phyloP scores from a whole-genome alignment of 2,329 filamentous ascomycete genomes.

The Fusarium nodosum region DNA sequence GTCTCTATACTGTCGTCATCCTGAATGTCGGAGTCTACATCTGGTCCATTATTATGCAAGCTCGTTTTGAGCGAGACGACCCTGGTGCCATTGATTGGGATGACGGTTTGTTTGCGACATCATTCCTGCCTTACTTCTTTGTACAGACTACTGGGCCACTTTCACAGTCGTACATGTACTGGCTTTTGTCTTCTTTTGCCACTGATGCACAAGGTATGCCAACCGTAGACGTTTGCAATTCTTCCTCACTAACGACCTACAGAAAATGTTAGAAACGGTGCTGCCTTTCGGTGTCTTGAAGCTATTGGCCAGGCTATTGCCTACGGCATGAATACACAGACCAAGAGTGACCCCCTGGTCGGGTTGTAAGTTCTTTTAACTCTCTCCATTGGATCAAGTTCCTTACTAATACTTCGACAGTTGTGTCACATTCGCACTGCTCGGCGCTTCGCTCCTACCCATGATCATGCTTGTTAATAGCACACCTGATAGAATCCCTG shows the following conservation, averaged over 20 bases:
- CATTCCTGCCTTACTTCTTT: conserved; percentile 20
- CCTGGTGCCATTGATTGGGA: conserved; percentile 26
- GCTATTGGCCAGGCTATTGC: conserved; percentile 18
- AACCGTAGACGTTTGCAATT: rapidly evolving
- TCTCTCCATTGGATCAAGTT: rapidly evolving
- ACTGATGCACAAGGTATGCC: conserved; percentile 20
- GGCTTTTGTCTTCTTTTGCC: conserved; percentile 22
- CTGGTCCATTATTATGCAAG: conserved; percentile 28
- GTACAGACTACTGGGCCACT: conserved; percentile 19
- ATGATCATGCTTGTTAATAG: conserved; percentile 31
- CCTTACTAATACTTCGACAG: rapidly evolving
- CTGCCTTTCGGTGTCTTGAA: conserved; percentile 21
- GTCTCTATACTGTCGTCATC: conserved; percentile 8
- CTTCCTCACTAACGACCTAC: rapidly evolving
- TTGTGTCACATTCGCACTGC: conserved; percentile 3
- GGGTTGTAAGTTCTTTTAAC: background rate
- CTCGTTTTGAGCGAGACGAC: background rate
- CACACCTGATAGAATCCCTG: conserved; percentile 21
- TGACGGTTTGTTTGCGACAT: background rate
- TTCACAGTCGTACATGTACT: conserved; percentile 25
- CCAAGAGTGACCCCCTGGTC: conserved; percentile 18
- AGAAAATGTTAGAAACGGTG: conserved; percentile 23
- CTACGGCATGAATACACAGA: conserved; percentile 26
- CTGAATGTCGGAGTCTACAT: conserved; percentile 18
- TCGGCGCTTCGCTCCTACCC: conserved; percentile 15